Evolutionary conservation across 768 basidiomycete genomes (phyloP), one percentile per base, ranked within the genome.

Genomic region (Boletus sensibilis): DNA sequence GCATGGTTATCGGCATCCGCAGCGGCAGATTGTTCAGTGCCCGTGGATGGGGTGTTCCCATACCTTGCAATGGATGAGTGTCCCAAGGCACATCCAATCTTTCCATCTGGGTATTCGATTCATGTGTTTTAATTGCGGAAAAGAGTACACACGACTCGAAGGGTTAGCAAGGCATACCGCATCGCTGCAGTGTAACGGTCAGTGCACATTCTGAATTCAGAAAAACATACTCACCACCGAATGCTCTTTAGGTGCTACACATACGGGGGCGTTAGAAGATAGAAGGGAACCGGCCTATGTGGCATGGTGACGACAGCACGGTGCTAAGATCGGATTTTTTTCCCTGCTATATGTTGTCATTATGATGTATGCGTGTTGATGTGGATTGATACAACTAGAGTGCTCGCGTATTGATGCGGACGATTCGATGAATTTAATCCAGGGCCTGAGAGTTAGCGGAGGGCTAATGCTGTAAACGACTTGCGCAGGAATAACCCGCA

Each of bases 41-140:
- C 64, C 64, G 0, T 66, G 57, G 53, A 25, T 9, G 13, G 58
- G 58, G 12, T 65, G 64, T 41, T n/a, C 38, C 1, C 5, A 29
- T 11, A 47, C 13, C n/a, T 3, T 66, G 37, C 38, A n/a, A 27
- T 65, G 64, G 64, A 45, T 37, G 51, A 65, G 52, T 18, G 47
- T 63, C 1, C 42, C 53, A 8, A 59, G 64, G 27, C 61, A 65
- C 5, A 53, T 65, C 40, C 55, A 41, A 11, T 63, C 61, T 4
- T 13, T 49, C 25, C 64, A 65, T 25, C 39, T 63, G 7, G 50
- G 50, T 18, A 40, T 66, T 39, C 43, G 53, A 16, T 53, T 60
- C n/a, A 29, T 4, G 5, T 60, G 61, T 20, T 7, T 8, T 16
- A 41, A 52, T 5, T 66, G 61, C 4, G 39, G 25, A 4, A 64